phyloP scores from a whole-genome alignment of 352 stramenopile species.

The Elongisporangium undulatum region DNA sequence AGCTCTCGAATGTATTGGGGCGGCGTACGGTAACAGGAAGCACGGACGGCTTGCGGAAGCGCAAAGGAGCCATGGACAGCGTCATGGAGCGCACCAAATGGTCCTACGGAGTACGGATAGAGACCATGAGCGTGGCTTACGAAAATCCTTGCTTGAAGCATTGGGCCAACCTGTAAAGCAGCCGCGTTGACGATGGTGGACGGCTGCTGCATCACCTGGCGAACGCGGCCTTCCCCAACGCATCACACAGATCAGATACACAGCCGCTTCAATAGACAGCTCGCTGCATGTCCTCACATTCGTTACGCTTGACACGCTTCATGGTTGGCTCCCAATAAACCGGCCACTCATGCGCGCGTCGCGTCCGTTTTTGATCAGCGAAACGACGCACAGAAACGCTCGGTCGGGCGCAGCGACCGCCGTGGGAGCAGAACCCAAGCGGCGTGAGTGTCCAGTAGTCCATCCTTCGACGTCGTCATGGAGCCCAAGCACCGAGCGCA shows the following conservation, averaged over 20 bases:
- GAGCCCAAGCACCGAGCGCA: conserved; percentile 56
- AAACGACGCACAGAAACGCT: neutral
- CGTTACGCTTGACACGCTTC: neutral
- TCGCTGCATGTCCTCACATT: neutral
- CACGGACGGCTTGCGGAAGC: conserved; percentile 8
- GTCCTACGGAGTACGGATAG: conserved; percentile 14
- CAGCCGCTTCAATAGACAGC: neutral
- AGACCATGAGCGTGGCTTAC: neutral
- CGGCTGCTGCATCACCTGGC: conserved; percentile 20
- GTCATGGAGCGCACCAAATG: conserved; percentile 51
- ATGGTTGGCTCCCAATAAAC: neutral
- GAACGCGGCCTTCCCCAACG: conserved; percentile 7
- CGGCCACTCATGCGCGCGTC: neutral
- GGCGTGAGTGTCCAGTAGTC: conserved; percentile 3
- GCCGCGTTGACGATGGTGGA: conserved; percentile 69
- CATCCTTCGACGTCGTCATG: conserved; percentile 22
- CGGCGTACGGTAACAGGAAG: conserved; percentile 4
- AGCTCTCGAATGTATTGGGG: conserved; percentile 2
- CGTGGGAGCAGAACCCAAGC: conserved; percentile 1
- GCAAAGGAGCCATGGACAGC: conserved; percentile 24
- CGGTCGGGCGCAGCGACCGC: neutral
- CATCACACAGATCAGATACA: neutral
- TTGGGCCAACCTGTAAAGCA: conserved; percentile 47
- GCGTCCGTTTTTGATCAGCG: neutral
- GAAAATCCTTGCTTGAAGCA: no score